A percentile compares a stretch with the other conserved stretches of the same genome.
These are phyloP conservation scores for Talaromyces sp. DNA, from an alignment of 2,329 filamentous ascomycete species.

Conservation along the genomic window DNA sequence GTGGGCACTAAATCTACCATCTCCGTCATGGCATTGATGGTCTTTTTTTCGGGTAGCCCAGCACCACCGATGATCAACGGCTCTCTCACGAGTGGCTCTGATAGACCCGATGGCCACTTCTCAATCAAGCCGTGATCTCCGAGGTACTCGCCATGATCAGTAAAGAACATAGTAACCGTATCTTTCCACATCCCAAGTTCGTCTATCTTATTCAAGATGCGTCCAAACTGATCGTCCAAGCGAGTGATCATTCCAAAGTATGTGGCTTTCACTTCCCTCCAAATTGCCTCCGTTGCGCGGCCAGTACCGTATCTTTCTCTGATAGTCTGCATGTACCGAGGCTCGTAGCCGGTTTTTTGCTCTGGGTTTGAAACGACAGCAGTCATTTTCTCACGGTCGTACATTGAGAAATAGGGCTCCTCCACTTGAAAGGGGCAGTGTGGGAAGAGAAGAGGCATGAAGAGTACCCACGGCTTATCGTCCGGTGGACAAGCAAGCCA, in stretches of 20 bases:
- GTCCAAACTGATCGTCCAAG: constrained; percentile 47
- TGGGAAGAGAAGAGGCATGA: constrained; percentile 31
- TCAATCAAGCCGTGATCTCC: constrained; percentile 49
- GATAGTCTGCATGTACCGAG: constrained; percentile 42
- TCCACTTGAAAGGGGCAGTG: constrained; percentile 50
- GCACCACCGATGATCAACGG: constrained; percentile 46
- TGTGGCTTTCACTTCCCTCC: constrained; percentile 45
- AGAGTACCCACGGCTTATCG: constrained; percentile 21
- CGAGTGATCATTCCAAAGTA: constrained; percentile 50
- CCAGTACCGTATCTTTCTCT: constrained; percentile 36
- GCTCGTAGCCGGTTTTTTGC: constrained; percentile 42
- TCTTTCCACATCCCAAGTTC: constrained; percentile 35
- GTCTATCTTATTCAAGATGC: constrained; percentile 30
- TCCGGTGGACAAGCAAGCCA: constrained; percentile 45
- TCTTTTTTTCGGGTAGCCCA: constrained; percentile 36
- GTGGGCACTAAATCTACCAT: constrained; percentile 50
- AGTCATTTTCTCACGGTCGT: constrained; percentile 31
- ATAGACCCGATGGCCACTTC: constrained; percentile 48
- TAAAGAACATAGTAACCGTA: constrained; percentile 38
- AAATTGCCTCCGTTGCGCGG: constrained; percentile 42
- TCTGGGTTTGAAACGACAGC: constrained; percentile 21
- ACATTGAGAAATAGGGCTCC: constrained; percentile 49
- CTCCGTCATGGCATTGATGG: constrained; percentile 37
- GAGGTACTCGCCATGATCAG: constrained; percentile 45
- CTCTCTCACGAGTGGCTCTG: constrained; percentile 42